Conservation (phyloP, 345 rosid genomes). For the Salix arbutifolia region DNA sequence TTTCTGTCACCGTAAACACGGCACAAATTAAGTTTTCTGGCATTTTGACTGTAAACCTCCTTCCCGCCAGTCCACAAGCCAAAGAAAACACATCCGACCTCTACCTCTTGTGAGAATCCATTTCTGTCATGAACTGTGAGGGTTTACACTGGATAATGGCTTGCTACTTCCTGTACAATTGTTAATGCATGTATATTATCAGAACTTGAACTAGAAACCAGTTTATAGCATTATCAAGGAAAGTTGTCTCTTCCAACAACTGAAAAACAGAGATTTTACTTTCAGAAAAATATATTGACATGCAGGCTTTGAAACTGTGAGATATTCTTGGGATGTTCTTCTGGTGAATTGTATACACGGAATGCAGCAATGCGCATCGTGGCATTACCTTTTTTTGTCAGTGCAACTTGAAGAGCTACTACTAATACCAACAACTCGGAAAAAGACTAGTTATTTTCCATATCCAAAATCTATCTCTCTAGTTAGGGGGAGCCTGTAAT, state of each 20-base stretch:
- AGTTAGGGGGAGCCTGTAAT: neutral
- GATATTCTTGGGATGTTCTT: conserved; percentile 41
- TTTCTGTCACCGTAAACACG: conserved; percentile 8
- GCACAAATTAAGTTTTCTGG: conserved; percentile 1
- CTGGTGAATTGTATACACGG: conserved; percentile 56
- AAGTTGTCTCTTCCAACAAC: conserved; percentile 15
- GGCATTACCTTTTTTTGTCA: conserved; percentile 76
- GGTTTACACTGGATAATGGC: neutral
- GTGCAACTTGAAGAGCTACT: conserved; percentile 77
- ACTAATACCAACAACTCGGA: conserved; percentile 53
- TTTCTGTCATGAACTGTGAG: neutral
- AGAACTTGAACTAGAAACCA: neutral
- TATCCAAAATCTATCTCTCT: neutral
- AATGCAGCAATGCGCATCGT: conserved; percentile 83
- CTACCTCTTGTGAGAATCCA: neutral
- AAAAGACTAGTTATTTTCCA: neutral
- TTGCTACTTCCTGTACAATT: neutral
- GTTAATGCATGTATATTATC: neutral
- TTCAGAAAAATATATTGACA: neutral
- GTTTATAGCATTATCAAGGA: neutral
- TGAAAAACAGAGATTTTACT: neutral
- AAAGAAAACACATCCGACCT: neutral
- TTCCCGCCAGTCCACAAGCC: neutral
- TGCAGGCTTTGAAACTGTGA: conserved; percentile 21
- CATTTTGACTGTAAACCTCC: neutral